Evolutionary conservation across 2,329 filamentous ascomycete species (phyloP).

Genomic region (Grosmannia clavigera): DNA sequence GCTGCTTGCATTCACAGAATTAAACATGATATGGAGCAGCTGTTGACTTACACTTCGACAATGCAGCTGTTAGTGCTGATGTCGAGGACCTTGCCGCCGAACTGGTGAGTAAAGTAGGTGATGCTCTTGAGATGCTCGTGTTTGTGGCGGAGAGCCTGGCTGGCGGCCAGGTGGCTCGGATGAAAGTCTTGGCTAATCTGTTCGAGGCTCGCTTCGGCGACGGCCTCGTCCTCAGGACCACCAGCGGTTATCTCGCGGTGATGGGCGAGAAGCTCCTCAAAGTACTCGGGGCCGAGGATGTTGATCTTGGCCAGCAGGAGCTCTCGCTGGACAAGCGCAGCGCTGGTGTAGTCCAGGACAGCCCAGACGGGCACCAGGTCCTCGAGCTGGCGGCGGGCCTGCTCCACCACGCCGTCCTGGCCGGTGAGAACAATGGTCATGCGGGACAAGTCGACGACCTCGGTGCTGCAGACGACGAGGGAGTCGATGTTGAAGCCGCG

Average conservation of each 20-base stretch:
- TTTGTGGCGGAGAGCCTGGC: constrained; percentile 88
- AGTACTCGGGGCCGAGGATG: constrained; percentile 94
- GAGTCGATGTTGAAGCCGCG: constrained; percentile 99
- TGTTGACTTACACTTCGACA: constrained; percentile 70
- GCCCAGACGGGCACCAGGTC: constrained; percentile 98
- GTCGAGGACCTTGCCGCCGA: constrained; percentile 92
- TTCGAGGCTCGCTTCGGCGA: constrained; percentile 30
- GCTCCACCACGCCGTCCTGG: constrained; percentile 94
- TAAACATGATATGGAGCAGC: neutral
- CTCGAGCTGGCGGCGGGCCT: constrained; percentile 88
- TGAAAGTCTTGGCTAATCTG: constrained; percentile 62
- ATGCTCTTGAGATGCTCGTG: constrained; percentile 95
- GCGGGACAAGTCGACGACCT: constrained; percentile 89
- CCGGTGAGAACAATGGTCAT: constrained; percentile 98
- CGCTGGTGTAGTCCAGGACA: constrained; percentile 87
- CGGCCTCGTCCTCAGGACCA: constrained; percentile 32
- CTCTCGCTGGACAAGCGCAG: constrained; percentile 90
- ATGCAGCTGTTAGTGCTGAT: constrained; percentile 99
- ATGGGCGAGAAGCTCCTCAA: constrained; percentile 90
- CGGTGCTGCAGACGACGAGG: constrained; percentile 92
- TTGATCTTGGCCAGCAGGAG: constrained; percentile 92
- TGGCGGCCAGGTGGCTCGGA: constrained; percentile 72
- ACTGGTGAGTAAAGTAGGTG: constrained; percentile 93
- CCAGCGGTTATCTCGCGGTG: constrained; percentile 69
- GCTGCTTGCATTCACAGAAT: constrained; percentile 3